Base-by-base conservation (phyloP, 2,329 filamentous ascomycete species). In the Lachnellula arida region DNA sequence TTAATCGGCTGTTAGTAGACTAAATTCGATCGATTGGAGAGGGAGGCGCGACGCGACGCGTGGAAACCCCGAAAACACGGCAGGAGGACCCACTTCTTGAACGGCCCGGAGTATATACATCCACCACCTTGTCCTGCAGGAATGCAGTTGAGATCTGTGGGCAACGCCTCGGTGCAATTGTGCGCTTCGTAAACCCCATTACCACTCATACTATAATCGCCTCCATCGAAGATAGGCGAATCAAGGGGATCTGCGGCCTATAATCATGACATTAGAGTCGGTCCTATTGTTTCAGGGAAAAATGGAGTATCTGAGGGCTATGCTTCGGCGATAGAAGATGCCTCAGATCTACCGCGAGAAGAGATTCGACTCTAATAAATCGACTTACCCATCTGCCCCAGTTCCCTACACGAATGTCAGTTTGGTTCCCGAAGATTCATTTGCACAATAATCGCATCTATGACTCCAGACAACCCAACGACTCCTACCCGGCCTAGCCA, bases 171-270 rank as follows among this genome's bases (percentile, higher is more conserved):
- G 11, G 69, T 70, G 46, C 64, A 65, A 11, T 65, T 64, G 48
- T 71, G 65, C 2, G 62, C 55, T 25, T 63, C 60, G 48, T 65
- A 70, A 2, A 57, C 69, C 22, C 79, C 79, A 56, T 81, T 76
- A 19, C 78, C 77, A 25, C 74, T 74, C 72, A 81, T 68, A 52
- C 74, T 77, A 49, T 75, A 78, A 25, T 73, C 74, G 58, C 75
- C 77, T 49, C 81, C 81, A 60, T 81, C 79, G 57, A 85, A 82
- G 49, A 82, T 65, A 14, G 79, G 77, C 0, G 79, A 81, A 53
- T 75, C 73, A 57, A 68, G 62, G 1, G 74, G 72, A 59, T 82
- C 75, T 3, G 22, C 28, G 3, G 76, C 72, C 67, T 76, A 44
- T 25, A n/a, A 22, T 12, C 42, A n/a, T 12, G 39, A 19, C 5